These are phyloP conservation scores for Poa pratensis DNA, from an alignment of 176 grass and related monocot species.

Conservation along the genomic window DNA sequence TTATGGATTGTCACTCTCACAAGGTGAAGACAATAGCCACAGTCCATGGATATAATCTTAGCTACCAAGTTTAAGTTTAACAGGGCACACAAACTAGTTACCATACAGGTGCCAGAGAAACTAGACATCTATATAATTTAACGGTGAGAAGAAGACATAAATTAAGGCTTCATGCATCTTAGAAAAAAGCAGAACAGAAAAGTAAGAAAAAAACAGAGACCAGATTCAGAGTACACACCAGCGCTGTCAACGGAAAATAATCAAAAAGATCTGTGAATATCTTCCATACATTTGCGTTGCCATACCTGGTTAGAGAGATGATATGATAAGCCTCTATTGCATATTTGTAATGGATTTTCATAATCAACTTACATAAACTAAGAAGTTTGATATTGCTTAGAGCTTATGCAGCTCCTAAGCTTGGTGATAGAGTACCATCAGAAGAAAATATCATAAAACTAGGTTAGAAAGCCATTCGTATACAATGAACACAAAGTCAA, in stretches of 20 bases:
- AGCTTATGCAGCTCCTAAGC: slow-evolving; percentile 23
- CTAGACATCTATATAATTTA: slow-evolving; percentile 23
- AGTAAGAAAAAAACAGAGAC: neutral
- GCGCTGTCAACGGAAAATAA: slow-evolving; percentile 89
- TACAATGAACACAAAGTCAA: slow-evolving; percentile 9
- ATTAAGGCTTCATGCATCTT: slow-evolving; percentile 1
- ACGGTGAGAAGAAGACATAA: neutral
- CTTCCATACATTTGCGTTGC: slow-evolving; percentile 97
- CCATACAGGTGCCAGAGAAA: neutral
- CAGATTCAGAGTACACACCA: slow-evolving; percentile 60
- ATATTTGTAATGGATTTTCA: neutral
- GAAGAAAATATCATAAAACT: neutral
- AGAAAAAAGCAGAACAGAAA: neutral
- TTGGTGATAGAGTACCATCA: slow-evolving; percentile 12
- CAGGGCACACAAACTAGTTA: slow-evolving; percentile 6
- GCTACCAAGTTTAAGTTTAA: neutral
- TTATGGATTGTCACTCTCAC: slow-evolving; percentile 6
- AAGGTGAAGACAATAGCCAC: slow-evolving; percentile 7
- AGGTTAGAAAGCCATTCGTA: neutral
- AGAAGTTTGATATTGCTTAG: slow-evolving; percentile 18
- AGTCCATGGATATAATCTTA: slow-evolving; percentile 17
- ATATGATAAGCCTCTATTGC: neutral
- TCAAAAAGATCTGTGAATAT: slow-evolving; percentile 96
- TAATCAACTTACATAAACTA: slow-evolving; percentile 23
- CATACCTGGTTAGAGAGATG: slow-evolving; percentile 68